Evolutionary conservation across 768 basidiomycete genomes (phyloP).

Genomic region (Lyophyllum shimeji): DNA sequence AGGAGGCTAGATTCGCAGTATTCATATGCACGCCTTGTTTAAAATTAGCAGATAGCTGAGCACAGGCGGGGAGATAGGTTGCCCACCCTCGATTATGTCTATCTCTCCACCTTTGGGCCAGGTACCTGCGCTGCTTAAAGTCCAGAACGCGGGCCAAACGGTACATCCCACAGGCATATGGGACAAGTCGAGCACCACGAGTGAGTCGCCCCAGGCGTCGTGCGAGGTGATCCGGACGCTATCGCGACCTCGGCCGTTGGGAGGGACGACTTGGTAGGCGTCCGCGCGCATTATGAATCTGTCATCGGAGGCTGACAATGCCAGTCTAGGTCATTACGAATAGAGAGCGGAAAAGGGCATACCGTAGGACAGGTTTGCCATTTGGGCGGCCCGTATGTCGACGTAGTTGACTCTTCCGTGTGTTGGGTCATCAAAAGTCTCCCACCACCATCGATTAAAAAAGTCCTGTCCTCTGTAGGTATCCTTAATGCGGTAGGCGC

Average conservation of each 20-base stretch:
- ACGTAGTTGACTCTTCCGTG: conserved; percentile 67
- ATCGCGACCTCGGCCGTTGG: conserved; percentile 47
- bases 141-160: conserved; percentile 71
- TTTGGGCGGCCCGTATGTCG: conserved; percentile 38
- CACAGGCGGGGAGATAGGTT: not conserved
- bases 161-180: conserved; percentile 64
- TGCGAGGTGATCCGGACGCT: conserved; percentile 55
- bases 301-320: conserved; percentile 30
- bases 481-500: conserved; percentile 11
- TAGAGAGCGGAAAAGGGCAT: conserved; percentile 7
- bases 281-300: conserved; percentile 64
- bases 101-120: conserved; percentile 67
- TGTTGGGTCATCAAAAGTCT: conserved; percentile 56
- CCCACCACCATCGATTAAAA: conserved; percentile 46
- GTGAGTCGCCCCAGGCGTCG: conserved; percentile 41
- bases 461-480: conserved; percentile 31
- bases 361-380: conserved; percentile 48
- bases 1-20: conserved; percentile 44
- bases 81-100: conserved; percentile 57
- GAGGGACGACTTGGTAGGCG: conserved; percentile 31
- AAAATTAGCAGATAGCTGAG: not conserved
- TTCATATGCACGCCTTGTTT: conserved; percentile 49
- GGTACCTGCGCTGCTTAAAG: conserved; percentile 44
- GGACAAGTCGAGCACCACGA: conserved; percentile 49
- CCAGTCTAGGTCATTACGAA: not conserved